Conservation (phyloP, 1,284 basidiomycete species). For the Ustilago xerochloae region DNA sequence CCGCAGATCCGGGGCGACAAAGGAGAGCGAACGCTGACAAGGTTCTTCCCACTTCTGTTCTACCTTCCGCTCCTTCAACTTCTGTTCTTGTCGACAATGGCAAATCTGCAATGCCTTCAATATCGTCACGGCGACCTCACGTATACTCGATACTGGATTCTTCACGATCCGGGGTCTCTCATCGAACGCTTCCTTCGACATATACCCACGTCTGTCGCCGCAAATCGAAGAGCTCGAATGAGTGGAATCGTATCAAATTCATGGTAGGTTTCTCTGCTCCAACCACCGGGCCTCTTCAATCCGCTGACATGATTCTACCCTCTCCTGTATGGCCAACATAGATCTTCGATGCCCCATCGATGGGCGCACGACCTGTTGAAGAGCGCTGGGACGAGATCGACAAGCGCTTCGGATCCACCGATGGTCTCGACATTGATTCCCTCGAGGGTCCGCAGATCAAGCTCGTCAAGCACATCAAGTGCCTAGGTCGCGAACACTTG, state of each 20-base stretch:
- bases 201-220: conserved; percentile 71
- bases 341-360: conserved; percentile 77
- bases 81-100: background rate
- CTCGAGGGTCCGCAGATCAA: conserved; percentile 69
- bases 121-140: conserved; percentile 17
- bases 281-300: background rate
- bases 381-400: conserved; percentile 72
- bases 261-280: conserved; percentile 69
- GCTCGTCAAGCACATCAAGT: conserved; percentile 74
- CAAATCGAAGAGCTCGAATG: conserved; percentile 74
- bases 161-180: background rate
- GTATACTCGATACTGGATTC: conserved; percentile 8
- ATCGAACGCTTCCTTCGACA: conserved; percentile 65
- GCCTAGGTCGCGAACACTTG: conserved; percentile 72
- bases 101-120: background rate
- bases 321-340: conserved; percentile 53
- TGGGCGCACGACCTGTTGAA: conserved; percentile 73
- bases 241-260: conserved; percentile 75
- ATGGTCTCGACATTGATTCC: conserved; percentile 29
- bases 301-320: background rate
- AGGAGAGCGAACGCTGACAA: conserved; percentile 24
- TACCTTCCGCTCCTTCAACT: conserved; percentile 8
- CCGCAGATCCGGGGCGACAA: background rate
- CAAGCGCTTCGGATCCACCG: conserved; percentile 71
- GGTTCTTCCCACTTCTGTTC: conserved; percentile 12